Evolutionary conservation across 331 rosid genomes (phyloP), one percentile per base, ranked within the genome.

Genomic region (Malus hybrid): DNA sequence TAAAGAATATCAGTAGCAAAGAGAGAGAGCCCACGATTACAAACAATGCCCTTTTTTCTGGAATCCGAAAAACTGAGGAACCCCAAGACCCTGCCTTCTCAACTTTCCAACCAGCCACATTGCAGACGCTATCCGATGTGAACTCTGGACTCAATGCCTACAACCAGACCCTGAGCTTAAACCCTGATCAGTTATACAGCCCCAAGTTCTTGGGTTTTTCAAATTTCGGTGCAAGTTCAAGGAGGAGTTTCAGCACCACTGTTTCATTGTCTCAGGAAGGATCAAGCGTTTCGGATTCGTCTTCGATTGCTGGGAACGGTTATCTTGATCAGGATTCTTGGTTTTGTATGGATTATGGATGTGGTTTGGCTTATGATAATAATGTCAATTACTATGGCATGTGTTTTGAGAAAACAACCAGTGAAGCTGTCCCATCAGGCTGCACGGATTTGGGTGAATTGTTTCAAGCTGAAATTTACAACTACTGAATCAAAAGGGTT

Each of bases 261-360:
- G 65, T 71, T 60, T 66, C 90, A 30, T 4, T 80, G 67, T 86
- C 86, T 76, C 81, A 84, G 72, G 88, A 90, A 28, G 82, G 82
- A 72, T 78, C 91, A 7, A 75, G 78, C 73, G 66, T 84, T 82
- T 84, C 86, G 4, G 83, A 80, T 72, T 78, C 88, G 0, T 72
- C 82, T 75, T 81, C 85, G 10, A 33, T 82, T 66, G 83, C 80
- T 36, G 86, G 72, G 72, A 81, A 78, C 73, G 72, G 16, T 29
- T 60, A 32, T 52, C 22, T 48, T 5, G 68, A 48, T 32, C 86
- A 82, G 75, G 83, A 81, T 63, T 62, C 34, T 19, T 84, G 86
- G 15, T 46, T 60, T n/a, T 78, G 75, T 12, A 77, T 81, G 86
- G 91, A 89, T 68, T 87, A 79, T 64, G 88, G 87, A 5, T 86